Evolutionary conservation across 2,329 filamentous ascomycete species (phyloP), one percentile per base, ranked within the genome.

Genomic region (Blastomyces gilchristii): DNA sequence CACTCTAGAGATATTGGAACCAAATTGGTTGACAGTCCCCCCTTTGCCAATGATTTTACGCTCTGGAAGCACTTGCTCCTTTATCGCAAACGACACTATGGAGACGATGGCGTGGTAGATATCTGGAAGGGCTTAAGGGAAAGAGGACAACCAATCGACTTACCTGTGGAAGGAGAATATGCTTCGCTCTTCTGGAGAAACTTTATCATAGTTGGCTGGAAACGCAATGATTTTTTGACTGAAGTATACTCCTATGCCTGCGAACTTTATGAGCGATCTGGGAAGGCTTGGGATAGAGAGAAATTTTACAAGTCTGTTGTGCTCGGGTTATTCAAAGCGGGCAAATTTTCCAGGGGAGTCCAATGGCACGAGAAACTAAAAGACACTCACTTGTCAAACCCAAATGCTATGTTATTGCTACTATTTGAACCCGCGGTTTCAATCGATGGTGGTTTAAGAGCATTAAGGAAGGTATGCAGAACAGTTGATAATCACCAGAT

Each of bases 11-110:
- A 70, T n/a, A 66, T 75, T 60, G 74, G 76, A 45, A 70, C 68
- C 28, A 75, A 75, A 52, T 66, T 80, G 39, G 69, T 79, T 39
- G 76, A 80, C 60, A 63, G 69, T 45, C 67, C 72, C 4, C 65
- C 61, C 5, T 64, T 70, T 64, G 68, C 67, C 31, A 64, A 72
- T 52, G 72, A 80, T 65, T 73, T 78, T 61, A 68, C 71, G n/a
- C 69, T 80, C 16, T 80, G 78, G 78, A 73, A 74, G 50, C 73
- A 79, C 53, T 67, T 80, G 34, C 69, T 80, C n/a, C 69, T 72
- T 12, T 77, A 77, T 65, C 74, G 76, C 34, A 75, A 76, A 64
- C 75, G 77, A 2, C 73, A 74, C 62, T 74, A 79, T 66, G 78
- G 78, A 12, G 71, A 76, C 34, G 66, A 73, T 57, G 78, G 78